These are phyloP conservation scores for Cladophialophora chaetospira DNA, from an alignment of 2,329 filamentous ascomycete species.

Conservation along the genomic window DNA sequence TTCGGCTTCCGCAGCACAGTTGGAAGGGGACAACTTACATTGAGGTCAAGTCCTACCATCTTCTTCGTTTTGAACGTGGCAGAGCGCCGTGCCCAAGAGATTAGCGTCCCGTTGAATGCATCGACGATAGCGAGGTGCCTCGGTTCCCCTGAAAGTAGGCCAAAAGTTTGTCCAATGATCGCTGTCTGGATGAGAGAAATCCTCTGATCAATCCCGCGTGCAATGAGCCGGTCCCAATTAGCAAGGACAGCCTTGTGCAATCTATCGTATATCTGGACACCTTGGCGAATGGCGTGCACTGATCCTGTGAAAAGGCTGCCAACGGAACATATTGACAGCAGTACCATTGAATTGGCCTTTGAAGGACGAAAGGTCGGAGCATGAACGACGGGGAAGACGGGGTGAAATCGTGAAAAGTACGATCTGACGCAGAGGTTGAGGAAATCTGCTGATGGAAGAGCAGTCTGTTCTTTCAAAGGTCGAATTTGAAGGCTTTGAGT, in stretches of 20 bases:
- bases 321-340: slow-evolving; percentile 43
- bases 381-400: slow-evolving; percentile 30
- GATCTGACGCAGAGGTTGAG: slow-evolving; percentile 30
- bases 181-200: slow-evolving; percentile 36
- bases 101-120: slow-evolving; percentile 37
- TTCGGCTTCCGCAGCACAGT: too few species aligned
- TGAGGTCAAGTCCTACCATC: slow-evolving; percentile 22
- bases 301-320: slow-evolving; percentile 42
- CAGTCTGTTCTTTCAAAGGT: slow-evolving; percentile 20
- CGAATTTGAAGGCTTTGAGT: slow-evolving; percentile 30
- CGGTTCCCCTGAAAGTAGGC: slow-evolving; percentile 35
- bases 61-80: slow-evolving; percentile 32
- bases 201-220: slow-evolving; percentile 27
- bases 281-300: slow-evolving; percentile 35
- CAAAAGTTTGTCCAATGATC: slow-evolving; percentile 38
- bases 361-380: slow-evolving; percentile 31
- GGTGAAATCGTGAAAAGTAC: slow-evolving; percentile 30
- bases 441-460: slow-evolving; percentile 29
- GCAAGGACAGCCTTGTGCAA: slow-evolving; percentile 39
- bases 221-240: slow-evolving; percentile 35
- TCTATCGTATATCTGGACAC: slow-evolving; percentile 36
- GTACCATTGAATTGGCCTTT: slow-evolving; percentile 35
- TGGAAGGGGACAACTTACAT: too few species aligned
- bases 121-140: slow-evolving; percentile 36
- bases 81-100: slow-evolving; percentile 36